Evolutionary conservation across 768 basidiomycete genomes (phyloP).

Genomic region (Russula sp.): DNA sequence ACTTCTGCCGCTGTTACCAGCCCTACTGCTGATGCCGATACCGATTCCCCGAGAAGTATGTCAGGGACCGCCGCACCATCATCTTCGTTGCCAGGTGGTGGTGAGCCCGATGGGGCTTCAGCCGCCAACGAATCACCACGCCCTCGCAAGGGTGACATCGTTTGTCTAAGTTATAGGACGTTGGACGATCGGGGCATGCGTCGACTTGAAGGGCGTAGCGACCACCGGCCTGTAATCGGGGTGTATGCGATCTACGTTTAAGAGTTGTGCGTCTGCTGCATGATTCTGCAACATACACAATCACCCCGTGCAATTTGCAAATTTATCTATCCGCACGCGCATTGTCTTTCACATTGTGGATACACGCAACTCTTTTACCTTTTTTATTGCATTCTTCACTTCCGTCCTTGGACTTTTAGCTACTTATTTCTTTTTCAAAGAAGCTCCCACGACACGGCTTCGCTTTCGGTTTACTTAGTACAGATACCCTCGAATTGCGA

Average conservation of each 20-base stretch:
- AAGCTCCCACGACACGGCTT: background rate
- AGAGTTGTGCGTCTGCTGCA: background rate
- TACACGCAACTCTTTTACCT: background rate
- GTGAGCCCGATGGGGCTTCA: conserved; percentile 7
- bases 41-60: background rate
- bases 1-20: background rate
- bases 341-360: background rate
- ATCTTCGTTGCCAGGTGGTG: background rate
- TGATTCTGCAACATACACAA: background rate
- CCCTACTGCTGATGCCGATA: background rate
- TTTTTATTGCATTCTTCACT: background rate
- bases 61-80: background rate
- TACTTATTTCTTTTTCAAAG: background rate
- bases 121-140: conserved; percentile 29
- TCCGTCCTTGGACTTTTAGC: background rate
- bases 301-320: background rate
- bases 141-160: conserved; percentile 62
- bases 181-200: conserved; percentile 75
- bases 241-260: conserved; percentile 65
- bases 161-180: conserved; percentile 69
- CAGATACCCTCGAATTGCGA: background rate
- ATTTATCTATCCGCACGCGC: background rate
- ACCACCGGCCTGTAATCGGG: conserved; percentile 84
- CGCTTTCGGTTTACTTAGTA: background rate
- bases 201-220: conserved; percentile 71